Conservation (phyloP, 768 basidiomycete genomes). For the Trametes cinnabarina region DNA sequence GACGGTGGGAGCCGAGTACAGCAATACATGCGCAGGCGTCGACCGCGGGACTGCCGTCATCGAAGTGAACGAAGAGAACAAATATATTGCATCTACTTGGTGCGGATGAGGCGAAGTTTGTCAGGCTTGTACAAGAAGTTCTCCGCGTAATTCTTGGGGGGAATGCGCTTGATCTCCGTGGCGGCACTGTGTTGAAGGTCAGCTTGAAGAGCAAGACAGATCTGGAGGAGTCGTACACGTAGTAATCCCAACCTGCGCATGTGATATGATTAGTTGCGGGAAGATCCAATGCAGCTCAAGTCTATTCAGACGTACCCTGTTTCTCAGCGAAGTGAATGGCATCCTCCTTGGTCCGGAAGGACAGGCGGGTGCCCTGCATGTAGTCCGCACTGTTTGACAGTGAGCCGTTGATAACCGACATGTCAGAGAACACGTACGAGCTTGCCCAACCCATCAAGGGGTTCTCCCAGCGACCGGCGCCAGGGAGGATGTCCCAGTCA, state of each 20-base stretch:
- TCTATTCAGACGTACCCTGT: conserved; percentile 59
- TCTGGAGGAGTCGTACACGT: conserved; percentile 55
- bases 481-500: conserved; percentile 90
- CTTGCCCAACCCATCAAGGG: conserved; percentile 96
- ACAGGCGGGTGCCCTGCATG: conserved; percentile 85
- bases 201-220: background rate
- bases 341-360: conserved; percentile 84
- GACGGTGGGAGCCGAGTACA: too few relatives aligned
- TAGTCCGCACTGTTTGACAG: conserved; percentile 75
- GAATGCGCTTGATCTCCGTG: conserved; percentile 60
- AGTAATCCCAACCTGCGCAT: conserved; percentile 83
- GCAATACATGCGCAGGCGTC: too few relatives aligned
- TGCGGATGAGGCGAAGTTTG: conserved; percentile 80
- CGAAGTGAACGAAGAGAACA: background rate
- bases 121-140: conserved; percentile 84
- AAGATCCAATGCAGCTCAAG: background rate
- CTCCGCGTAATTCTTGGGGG: conserved; percentile 87
- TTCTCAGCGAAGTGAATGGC: conserved; percentile 96
- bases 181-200: background rate
- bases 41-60: too few relatives aligned
- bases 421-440: conserved; percentile 58
- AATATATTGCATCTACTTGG: conserved; percentile 65
- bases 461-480: conserved; percentile 95
- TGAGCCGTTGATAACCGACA: background rate
- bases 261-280: too few relatives aligned